These are phyloP conservation scores for Lonicera japonica DNA, from an alignment of 129 eudicot genomes.

Conservation along the genomic window DNA sequence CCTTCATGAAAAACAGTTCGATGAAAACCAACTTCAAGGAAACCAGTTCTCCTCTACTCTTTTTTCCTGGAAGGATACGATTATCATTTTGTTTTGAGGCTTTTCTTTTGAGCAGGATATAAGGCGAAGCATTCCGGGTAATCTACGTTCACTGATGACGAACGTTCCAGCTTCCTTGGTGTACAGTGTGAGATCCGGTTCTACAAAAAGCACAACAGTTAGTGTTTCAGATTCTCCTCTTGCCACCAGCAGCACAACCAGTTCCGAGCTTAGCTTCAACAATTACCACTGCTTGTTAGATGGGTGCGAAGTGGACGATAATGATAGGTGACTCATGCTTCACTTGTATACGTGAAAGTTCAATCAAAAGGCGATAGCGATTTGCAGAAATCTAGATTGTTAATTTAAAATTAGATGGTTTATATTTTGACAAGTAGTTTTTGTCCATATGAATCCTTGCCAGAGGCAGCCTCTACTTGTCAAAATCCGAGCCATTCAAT, in stretches of 20 bases:
- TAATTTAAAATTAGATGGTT: too few relatives aligned
- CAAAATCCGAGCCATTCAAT: neutral
- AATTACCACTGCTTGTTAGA: conserved; percentile 14
- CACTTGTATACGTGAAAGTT: neutral
- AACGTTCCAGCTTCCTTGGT: conserved; percentile 54
- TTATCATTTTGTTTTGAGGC: neutral
- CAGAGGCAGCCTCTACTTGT: too few relatives aligned
- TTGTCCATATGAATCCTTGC: too few relatives aligned
- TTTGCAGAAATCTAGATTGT: too few relatives aligned
- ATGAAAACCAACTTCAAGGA: too few relatives aligned
- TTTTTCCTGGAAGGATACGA: too few relatives aligned
- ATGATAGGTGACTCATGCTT: conserved; percentile 7
- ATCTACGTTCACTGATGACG: conserved; percentile 50
- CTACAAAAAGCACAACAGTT: conserved; percentile 34
- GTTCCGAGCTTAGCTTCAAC: conserved; percentile 50
- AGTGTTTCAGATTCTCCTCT: conserved; percentile 57
- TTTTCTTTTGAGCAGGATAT: conserved; percentile 54
- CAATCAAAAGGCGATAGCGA: too few relatives aligned
- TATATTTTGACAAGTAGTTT: too few relatives aligned
- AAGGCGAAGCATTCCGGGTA: conserved; percentile 63
- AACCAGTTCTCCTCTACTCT: too few relatives aligned
- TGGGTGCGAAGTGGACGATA: conserved; percentile 22
- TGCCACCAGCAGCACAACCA: conserved; percentile 60
- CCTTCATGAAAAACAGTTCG: too few relatives aligned
- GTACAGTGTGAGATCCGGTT: conserved; percentile 48